Conservation (phyloP, 2,329 filamentous ascomycete species). For the Colletotrichum agaves region DNA sequence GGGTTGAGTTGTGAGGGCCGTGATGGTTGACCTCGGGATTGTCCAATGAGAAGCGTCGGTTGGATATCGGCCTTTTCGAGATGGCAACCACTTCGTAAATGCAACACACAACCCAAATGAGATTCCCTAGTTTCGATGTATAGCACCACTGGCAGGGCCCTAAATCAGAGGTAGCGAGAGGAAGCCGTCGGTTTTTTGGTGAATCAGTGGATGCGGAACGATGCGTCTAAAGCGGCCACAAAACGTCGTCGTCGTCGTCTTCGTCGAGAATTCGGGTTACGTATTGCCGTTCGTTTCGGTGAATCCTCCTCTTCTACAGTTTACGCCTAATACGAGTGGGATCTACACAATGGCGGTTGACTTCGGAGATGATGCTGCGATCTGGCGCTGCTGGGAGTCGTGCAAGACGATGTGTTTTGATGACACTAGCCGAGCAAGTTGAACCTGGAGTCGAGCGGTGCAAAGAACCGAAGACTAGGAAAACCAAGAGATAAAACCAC, state of each 20-base stretch:
- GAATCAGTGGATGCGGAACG: neutral
- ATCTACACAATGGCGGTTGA: neutral
- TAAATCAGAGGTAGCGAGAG: neutral
- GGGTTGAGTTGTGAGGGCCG: neutral
- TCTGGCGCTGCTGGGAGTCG: constrained; percentile 3
- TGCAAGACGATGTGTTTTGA: constrained; percentile 30
- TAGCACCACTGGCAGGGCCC: constrained; percentile 18
- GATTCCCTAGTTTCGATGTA: constrained; percentile 5
- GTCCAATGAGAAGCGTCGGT: constrained; percentile 3
- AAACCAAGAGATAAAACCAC: constrained; percentile 8
- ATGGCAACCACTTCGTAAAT: neutral
- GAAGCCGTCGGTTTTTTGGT: neutral
- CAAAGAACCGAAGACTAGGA: neutral
- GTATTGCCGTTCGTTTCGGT: neutral
- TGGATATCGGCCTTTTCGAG: neutral
- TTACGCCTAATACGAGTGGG: neutral
- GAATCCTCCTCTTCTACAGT: constrained; percentile 11
- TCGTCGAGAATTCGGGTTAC: neutral
- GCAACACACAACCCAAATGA: neutral
- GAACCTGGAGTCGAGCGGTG: neutral
- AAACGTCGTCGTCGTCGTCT: constrained; percentile 16
- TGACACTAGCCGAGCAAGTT: constrained; percentile 1
- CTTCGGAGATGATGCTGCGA: constrained; percentile 2
- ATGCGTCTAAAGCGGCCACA: neutral
- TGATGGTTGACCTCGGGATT: constrained; percentile 3